Base-by-base conservation (phyloP, 108 stramenopile genomes). In the Cyclotella kingstonii region DNA sequence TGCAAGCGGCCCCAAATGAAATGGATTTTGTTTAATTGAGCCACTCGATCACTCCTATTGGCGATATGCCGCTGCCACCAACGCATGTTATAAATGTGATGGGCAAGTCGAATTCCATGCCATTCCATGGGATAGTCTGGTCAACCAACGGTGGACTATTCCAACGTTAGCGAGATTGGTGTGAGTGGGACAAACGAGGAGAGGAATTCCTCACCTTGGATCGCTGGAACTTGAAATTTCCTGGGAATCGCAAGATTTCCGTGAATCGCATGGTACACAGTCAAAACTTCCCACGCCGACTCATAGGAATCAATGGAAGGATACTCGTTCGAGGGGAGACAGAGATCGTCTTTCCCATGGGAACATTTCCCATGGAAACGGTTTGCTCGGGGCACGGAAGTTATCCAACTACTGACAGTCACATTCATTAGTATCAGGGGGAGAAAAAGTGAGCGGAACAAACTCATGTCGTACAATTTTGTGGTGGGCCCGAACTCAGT, bases 1-100 rank as follows among this genome's bases (percentile, higher is more conserved):
- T 93, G 92, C 18, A 93, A 50, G 11, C 88, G 81, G 33, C 82
- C 87, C 92, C 92, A 93, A 3, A 90, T 70, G 57, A 93, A 93
- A 14, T 82, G 85, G 7, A 93, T 38, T 62, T 70, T 39, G 48
- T 88, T 90, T 21, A 93, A 64, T 58, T 86, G 75, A 28, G 70
- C 42, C 7, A 88, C 87, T 9, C 89, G 81, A 27, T 80, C 49
- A 53, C 73, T 41, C 72, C 82, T 43, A 54, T 68, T 39, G 42
- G 83, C 59, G 14, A 90, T 73, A 47, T 90, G 80, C 12, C 53
- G 36, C 42, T 81, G 80, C 89, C 89, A 90, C 89, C 89, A 90
- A 62, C 80, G 81, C 84, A 86, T 86, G 48, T 79, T 74, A 71
- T 90, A 90, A 8, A 90, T 81, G 14, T 78, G 81, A 8, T 50